Percentiles rank a stretch among this genome's conserved stretches.
phyloP scores from a whole-genome alignment of 192 early-diverging fungal species.

The Coemansia sp. region DNA sequence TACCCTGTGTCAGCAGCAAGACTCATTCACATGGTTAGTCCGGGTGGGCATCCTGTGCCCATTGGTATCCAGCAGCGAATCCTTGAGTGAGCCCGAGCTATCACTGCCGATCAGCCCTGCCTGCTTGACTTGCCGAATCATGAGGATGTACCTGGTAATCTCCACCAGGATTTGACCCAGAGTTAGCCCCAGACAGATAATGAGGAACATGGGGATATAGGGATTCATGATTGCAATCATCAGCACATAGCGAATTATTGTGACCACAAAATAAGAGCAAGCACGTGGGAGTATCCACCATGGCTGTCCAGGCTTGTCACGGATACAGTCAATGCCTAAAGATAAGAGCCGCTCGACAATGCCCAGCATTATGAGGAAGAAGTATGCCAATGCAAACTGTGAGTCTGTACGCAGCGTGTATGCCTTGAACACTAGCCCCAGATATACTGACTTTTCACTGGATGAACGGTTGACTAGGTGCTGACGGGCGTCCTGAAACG shows the following conservation, averaged over 20 bases:
- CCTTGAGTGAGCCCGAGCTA: slow-evolving; percentile 13
- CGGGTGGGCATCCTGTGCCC: slow-evolving; percentile 5
- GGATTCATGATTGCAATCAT: slow-evolving; percentile 50
- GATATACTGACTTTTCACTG: slow-evolving; percentile 17
- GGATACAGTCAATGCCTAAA: slow-evolving; percentile 41
- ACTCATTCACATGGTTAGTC: slow-evolving; percentile 34
- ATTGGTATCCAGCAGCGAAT: slow-evolving; percentile 10
- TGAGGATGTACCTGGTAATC: slow-evolving; percentile 30
- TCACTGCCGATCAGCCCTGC: not conserved
- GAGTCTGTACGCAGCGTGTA: slow-evolving; percentile 21
- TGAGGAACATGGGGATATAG: slow-evolving; percentile 32
- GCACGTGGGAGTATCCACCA: slow-evolving; percentile 52
- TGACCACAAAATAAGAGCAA: slow-evolving; percentile 46
- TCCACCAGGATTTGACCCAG: slow-evolving; percentile 48
- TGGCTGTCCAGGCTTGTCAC: slow-evolving; percentile 50
- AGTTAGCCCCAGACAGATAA: slow-evolving; percentile 40
- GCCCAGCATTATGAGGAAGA: slow-evolving; percentile 46
- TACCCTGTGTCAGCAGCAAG: slow-evolving; percentile 30
- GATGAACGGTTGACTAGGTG: slow-evolving; percentile 21
- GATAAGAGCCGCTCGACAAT: slow-evolving; percentile 43
- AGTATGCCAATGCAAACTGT: slow-evolving; percentile 43
- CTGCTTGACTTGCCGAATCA: slow-evolving; percentile 26
- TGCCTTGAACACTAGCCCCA: slow-evolving; percentile 46
- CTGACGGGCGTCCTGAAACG: slow-evolving; percentile 27
- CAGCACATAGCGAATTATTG: slow-evolving; percentile 46